Conservation (phyloP, 192 early-diverging fungal genomes). For the Nowakowskiella sp. region DNA sequence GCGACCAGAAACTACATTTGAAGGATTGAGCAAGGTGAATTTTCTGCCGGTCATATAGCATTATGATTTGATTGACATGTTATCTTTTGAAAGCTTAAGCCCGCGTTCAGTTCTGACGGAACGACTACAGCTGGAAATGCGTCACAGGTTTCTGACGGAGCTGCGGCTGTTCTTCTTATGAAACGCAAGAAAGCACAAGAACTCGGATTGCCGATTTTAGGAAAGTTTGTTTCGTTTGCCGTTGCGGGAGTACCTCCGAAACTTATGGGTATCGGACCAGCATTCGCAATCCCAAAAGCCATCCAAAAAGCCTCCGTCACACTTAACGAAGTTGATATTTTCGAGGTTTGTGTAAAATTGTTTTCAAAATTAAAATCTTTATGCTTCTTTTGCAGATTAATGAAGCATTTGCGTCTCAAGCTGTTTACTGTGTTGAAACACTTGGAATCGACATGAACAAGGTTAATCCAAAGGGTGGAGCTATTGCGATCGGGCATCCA, state of each 20-base stretch:
- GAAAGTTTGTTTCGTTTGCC: constrained; percentile 79
- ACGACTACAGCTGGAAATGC: constrained; percentile 90
- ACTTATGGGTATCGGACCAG: constrained; percentile 97
- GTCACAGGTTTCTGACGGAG: constrained; percentile 97
- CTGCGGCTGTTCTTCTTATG: constrained; percentile 90
- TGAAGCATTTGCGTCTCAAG: constrained; percentile 97
- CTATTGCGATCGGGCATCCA: constrained; percentile 96
- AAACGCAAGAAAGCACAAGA: constrained; percentile 84
- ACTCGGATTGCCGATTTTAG: constrained; percentile 75
- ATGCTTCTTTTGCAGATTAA: too few relatives aligned
- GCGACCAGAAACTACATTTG: constrained; percentile 69
- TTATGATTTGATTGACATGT: constrained; percentile 63
- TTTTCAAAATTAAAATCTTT: too few relatives aligned
- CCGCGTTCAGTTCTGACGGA: constrained; percentile 82
- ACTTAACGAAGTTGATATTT: constrained; percentile 74
- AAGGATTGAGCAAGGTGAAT: constrained; percentile 71
- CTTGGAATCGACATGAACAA: constrained; percentile 77
- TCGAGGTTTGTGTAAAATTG: constrained; percentile 35
- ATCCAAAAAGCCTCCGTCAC: constrained; percentile 70
- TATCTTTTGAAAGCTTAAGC: constrained; percentile 73
- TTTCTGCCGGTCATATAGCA: too few relatives aligned
- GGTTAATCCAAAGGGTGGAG: constrained; percentile 98
- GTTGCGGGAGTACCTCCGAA: constrained; percentile 85
- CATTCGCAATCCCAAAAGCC: constrained; percentile 84
- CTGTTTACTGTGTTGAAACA: constrained; percentile 84